phyloP scores from a whole-genome alignment of 1,139 yeast genomes.

The Blastobotrys buckinghamii region DNA sequence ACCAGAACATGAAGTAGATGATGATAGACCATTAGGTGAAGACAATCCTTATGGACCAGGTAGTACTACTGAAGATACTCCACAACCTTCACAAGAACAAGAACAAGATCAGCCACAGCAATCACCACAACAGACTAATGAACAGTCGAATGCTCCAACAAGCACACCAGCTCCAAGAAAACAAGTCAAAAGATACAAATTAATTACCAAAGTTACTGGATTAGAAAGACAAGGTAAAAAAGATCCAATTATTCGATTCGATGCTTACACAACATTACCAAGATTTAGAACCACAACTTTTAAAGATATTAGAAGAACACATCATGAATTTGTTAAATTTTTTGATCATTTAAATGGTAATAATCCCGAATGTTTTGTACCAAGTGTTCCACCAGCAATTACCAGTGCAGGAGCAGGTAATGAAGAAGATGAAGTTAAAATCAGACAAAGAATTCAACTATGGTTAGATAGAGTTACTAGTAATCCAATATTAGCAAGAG shows the following conservation, averaged over 20 bases:
- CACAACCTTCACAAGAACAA: not conserved
- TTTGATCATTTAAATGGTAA: slow-evolving; percentile 74
- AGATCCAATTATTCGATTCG: slow-evolving; percentile 46
- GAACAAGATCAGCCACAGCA: slow-evolving; percentile 3
- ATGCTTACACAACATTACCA: slow-evolving; percentile 46
- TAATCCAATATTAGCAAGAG: slow-evolving; percentile 75
- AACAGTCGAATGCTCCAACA: not conserved
- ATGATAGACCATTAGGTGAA: slow-evolving; percentile 9
- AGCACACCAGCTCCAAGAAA: not conserved
- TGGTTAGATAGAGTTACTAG: slow-evolving; percentile 77
- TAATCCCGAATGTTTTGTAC: slow-evolving; percentile 89
- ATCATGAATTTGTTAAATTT: slow-evolving; percentile 66
- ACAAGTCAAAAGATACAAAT: slow-evolving; percentile 27
- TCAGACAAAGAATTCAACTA: slow-evolving; percentile 59
- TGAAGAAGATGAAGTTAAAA: slow-evolving; percentile 65
- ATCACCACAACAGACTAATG: not conserved
- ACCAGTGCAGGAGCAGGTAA: slow-evolving; percentile 81
- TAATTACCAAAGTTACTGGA: slow-evolving; percentile 40
- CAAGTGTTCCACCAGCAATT: slow-evolving; percentile 69
- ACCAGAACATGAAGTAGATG: no score
- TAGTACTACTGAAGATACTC: not conserved
- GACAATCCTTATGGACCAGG: slow-evolving; percentile 2
- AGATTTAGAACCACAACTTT: slow-evolving; percentile 67
- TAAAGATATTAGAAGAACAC: slow-evolving; percentile 75
- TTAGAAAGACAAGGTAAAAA: slow-evolving; percentile 45